Conservation (phyloP, 2,329 filamentous ascomycete genomes). For the Cercospora nicotianae region DNA sequence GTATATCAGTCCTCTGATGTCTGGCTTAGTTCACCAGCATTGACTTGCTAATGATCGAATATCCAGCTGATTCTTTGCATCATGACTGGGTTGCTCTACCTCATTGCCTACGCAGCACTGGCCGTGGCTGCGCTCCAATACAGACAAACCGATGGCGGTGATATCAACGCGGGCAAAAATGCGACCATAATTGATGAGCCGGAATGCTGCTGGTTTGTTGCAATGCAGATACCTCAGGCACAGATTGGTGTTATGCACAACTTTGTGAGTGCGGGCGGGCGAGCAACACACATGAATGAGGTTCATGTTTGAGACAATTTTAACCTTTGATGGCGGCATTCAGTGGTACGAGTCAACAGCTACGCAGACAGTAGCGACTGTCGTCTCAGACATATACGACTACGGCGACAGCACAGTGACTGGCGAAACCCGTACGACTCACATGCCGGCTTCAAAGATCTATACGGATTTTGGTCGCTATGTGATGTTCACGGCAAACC, state of each 20-base stretch:
- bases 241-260: conserved; percentile 1
- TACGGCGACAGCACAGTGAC: neutral
- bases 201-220: conserved; percentile 1
- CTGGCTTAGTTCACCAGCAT: neutral
- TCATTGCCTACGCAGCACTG: neutral
- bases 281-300: neutral
- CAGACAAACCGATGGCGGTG: neutral
- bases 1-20: neutral
- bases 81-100: neutral
- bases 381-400: neutral
- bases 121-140: neutral
- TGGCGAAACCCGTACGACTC: neutral
- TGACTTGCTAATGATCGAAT: neutral
- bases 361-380: neutral
- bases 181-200: neutral
- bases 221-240: neutral
- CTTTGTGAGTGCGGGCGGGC: neutral
- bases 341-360: neutral
- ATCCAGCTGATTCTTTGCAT: neutral
- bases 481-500: neutral
- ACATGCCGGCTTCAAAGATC: neutral
- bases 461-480: neutral
- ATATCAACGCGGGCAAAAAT: neutral
- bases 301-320: neutral
- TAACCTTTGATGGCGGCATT: neutral